These are phyloP conservation scores for Carpinus fangiana DNA, from an alignment of 306 rosid genomes.

Conservation along the genomic window DNA sequence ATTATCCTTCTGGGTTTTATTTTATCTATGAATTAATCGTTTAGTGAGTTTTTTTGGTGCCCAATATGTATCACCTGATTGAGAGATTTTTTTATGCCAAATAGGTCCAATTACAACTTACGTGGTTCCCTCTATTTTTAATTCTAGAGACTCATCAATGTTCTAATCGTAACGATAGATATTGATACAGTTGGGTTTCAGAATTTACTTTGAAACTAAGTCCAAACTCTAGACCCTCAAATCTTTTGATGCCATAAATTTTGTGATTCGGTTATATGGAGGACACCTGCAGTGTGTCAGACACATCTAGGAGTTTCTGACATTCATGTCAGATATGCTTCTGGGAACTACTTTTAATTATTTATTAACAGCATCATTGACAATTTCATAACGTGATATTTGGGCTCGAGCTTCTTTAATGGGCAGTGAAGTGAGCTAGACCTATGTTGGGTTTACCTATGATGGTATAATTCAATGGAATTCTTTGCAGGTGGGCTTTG, in stretches of 20 bases:
- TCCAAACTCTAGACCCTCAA: not conserved
- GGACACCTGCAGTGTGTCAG: not conserved
- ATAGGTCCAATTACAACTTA: too few relatives aligned
- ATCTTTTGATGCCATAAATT: not conserved
- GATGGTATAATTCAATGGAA: not conserved
- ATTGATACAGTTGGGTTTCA: not conserved
- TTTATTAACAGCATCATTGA: not conserved
- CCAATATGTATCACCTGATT: not conserved
- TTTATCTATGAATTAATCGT: too few relatives aligned
- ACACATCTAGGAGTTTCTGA: not conserved
- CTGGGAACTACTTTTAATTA: not conserved
- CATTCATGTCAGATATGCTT: not conserved
- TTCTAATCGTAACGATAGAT: not conserved
- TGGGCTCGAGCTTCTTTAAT: not conserved
- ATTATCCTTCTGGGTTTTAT: too few relatives aligned
- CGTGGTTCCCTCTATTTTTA: too few relatives aligned
- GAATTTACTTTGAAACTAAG: not conserved
- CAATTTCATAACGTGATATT: not conserved
- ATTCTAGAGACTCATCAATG: not conserved
- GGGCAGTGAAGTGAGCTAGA: not conserved
- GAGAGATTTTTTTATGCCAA: not conserved
- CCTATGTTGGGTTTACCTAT: not conserved
- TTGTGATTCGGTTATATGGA: not conserved
- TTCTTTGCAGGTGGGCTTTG: slow-evolving; percentile 78
- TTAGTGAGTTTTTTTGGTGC: too few relatives aligned